Conservation (phyloP, 345 rosid genomes). For the Aquilaria sinensis region DNA sequence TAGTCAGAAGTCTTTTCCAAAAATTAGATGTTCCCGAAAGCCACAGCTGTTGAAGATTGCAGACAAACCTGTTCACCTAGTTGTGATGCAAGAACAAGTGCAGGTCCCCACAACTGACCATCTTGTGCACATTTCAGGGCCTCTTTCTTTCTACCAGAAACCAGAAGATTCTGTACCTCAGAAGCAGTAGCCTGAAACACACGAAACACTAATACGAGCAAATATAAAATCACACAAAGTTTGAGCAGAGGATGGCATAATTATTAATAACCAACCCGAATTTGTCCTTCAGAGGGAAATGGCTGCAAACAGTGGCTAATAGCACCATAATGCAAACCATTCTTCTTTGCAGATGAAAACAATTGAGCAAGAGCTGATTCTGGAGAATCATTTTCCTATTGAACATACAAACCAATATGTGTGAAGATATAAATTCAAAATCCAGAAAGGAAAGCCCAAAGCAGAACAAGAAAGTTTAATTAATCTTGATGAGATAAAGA, state of each 20-base stretch:
- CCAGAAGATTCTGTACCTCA: constrained; percentile 90
- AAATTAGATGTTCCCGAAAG: constrained; percentile 4
- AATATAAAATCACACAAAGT: constrained; percentile 8
- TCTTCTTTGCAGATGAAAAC: constrained; percentile 72
- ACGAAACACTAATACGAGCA: constrained; percentile 6
- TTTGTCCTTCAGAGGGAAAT: constrained; percentile 82
- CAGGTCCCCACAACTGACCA: constrained; percentile 99
- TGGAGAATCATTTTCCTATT: constrained; percentile 75
- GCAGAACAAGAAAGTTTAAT: background rate
- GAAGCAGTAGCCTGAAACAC: constrained; percentile 74
- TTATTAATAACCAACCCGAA: constrained; percentile 42
- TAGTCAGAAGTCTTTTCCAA: constrained; percentile 1
- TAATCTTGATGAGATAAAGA: background rate
- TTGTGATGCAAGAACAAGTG: constrained; percentile 92
- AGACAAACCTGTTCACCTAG: constrained; percentile 87
- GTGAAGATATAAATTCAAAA: background rate
- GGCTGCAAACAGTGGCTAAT: constrained; percentile 64
- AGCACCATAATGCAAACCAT: constrained; percentile 47
- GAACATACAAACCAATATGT: constrained; percentile 10
- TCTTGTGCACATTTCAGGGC: constrained; percentile 81
- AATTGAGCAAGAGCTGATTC: constrained; percentile 91
- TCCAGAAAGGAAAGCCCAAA: background rate
- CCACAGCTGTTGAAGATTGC: background rate
- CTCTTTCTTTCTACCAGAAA: constrained; percentile 89
- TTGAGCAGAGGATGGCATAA: background rate